Evolutionary conservation across 768 basidiomycete genomes (phyloP).

Genomic region (Russula vinacea): DNA sequence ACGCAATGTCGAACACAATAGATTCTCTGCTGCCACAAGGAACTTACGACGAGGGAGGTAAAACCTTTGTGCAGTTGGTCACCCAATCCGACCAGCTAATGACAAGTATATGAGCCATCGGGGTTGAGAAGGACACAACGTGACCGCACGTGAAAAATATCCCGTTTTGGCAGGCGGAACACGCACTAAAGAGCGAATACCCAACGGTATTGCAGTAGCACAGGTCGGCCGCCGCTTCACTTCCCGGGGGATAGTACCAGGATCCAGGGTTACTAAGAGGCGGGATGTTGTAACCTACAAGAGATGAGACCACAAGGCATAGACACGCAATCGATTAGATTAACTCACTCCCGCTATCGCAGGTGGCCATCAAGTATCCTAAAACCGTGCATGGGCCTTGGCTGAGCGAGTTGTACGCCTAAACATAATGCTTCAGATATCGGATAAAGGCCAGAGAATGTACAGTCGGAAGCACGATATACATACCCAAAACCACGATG

Average conservation of each 20-base stretch:
- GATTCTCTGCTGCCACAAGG: background rate
- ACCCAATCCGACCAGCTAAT: background rate
- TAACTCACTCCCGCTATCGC: background rate
- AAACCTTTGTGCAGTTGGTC: background rate
- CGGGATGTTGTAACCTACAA: background rate
- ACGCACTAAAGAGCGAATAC: slow-evolving; percentile 4
- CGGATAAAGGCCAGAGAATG: background rate
- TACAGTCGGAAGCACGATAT: background rate
- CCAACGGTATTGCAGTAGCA: slow-evolving; percentile 7
- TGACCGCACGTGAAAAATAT: background rate
- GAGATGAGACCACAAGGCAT: background rate
- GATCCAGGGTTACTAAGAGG: background rate
- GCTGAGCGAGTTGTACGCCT: background rate
- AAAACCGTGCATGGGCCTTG: background rate
- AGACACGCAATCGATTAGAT: background rate
- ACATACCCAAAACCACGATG: background rate
- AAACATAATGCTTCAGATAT: background rate
- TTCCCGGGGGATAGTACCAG: background rate
- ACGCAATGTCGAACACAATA: background rate
- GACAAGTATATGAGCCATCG: background rate
- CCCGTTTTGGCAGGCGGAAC: background rate
- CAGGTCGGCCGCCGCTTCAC: background rate
- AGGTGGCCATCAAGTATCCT: background rate
- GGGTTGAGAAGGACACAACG: background rate
- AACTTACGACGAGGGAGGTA: background rate